Evolutionary conservation across 2,329 filamentous ascomycete species (phyloP), one percentile per base, ranked within the genome.

Genomic region (Zymoseptoria tritici): DNA sequence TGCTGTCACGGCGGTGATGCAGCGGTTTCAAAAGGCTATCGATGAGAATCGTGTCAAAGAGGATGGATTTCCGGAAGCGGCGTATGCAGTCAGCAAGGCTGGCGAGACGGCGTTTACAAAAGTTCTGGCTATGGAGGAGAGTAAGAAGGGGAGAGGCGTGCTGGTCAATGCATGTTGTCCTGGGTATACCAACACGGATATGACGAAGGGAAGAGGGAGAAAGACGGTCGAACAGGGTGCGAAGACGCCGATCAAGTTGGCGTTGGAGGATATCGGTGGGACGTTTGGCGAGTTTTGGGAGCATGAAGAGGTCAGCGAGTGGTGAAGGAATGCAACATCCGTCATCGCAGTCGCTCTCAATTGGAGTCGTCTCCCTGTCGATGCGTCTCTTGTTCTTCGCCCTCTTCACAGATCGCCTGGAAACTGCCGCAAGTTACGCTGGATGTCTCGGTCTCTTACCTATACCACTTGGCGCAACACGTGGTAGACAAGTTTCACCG

Each of bases 1-100:
- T 5, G 78, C 81, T 7, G 74, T 80, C 9, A 79, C 77, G 0
- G 63, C 68, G 22, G 68, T 83, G 51, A 81, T 83, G 79, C 72
- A 79, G 57, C 73, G 77, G 21, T 83, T 82, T 69, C 70, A 73
- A 2, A 63, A 71, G 3, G 79, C 77, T 0, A 81, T 82, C 0
- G 71, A 74, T n/a, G 70, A 70, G 77, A 0, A 75, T 69, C 22
- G 76, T 81, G 64, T 53, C 52, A 76, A 77, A 54, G 73, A 79
- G 51, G 69, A 74, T 2, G 80, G 80, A 0, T 83, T 79, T 68
- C 80, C 79, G 1, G 77, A 75, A 46, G 75, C 78, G 2, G 80
- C 77, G 9, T 83, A 83, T 64, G 77, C 76, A 0, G 77, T 79
- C 6, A 72, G 69, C 56, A 75, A 74, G 58, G 71, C 73, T 11